phyloP scores from a whole-genome alignment of 2,329 filamentous ascomycete species.

The Didymella pinodella region DNA sequence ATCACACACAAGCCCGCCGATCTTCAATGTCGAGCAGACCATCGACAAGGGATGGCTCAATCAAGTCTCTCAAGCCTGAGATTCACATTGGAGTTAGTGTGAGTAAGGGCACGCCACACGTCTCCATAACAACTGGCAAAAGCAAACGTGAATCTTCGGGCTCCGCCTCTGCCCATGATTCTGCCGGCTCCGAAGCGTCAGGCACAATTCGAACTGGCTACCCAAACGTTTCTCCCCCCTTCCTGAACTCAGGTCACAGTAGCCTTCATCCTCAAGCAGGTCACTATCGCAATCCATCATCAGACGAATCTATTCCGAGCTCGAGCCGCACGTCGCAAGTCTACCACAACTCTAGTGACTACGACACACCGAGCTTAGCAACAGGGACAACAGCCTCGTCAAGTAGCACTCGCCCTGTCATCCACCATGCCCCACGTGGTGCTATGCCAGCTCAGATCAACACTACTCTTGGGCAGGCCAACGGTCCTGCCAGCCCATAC shows the following conservation, averaged over 20 bases:
- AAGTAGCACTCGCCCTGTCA: constrained; percentile 35
- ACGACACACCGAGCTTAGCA: constrained; percentile 35
- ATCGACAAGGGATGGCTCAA: constrained; percentile 35
- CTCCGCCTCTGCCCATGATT: constrained; percentile 38
- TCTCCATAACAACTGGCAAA: constrained; percentile 31
- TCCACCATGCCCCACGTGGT: constrained; percentile 34
- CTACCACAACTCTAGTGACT: constrained; percentile 42
- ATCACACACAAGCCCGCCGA: constrained; percentile 35
- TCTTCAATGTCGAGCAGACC: constrained; percentile 37
- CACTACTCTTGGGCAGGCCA: constrained; percentile 23
- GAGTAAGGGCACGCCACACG: constrained; percentile 37
- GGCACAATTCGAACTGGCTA: constrained; percentile 44
- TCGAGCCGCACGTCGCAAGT: constrained; percentile 42
- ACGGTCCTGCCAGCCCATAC: constrained; percentile 29
- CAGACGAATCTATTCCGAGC: constrained; percentile 38
- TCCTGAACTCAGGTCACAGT: constrained; percentile 21
- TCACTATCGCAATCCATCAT: constrained; percentile 39
- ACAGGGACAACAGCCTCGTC: constrained; percentile 21
- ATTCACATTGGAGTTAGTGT: constrained; percentile 41
- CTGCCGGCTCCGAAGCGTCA: constrained; percentile 42
- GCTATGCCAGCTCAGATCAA: constrained; percentile 4
- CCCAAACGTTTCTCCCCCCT: constrained; percentile 39
- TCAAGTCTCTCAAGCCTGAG: constrained; percentile 33
- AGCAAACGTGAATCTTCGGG: constrained; percentile 33
- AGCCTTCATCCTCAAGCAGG: constrained; percentile 30